Evolutionary conservation across 352 stramenopile species (phyloP), one percentile per base, ranked within the genome.

Genomic region (Phytophthora uliginosa): DNA sequence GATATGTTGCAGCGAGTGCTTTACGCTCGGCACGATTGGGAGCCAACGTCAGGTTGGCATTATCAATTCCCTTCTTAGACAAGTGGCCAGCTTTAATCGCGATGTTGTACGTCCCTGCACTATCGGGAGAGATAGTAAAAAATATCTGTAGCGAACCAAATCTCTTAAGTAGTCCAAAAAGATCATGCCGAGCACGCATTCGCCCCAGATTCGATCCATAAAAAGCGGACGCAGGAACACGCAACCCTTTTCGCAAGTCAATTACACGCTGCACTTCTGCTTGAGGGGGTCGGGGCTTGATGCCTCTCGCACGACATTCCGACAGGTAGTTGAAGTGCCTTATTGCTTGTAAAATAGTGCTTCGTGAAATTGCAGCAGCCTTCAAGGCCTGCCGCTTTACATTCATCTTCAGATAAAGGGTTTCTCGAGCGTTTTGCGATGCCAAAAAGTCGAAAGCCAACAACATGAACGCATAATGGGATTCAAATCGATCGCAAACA

Each of bases 101-200:
- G 9, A 70, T 70, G 15, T 24, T 53, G 9, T 63, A 63, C 15
- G 53, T 57, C 4, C 63, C 63, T 20, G 63, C 53, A 8, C 40
- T 68, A 22, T 79, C 75, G 18, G 67, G 75, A 2, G 67, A 82
- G 1, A 78, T 38, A 0, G 66, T 80, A 22, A 83, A 74, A 53
- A 80, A 74, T 0, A 75, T 3, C 2, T 80, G 76, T 0, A 78
- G 17, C 7, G 68, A 61, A 0, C 76, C 72, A 31, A 80, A 76
- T 8, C 72, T 53, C 15, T 73, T 69, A 0, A 78, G n/a, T 22
- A 77, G 65, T 0, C 68, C 72, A 20, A 80, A 83, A 0, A 82
- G 15, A 64, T 77, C 64, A 4, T 63, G 55, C 0, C 71, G 55
- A 42, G 36, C 36, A 15, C 36, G 36, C 36, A 42, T 69, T 0